These are phyloP conservation scores for Byssothecium circinans DNA, from an alignment of 2,329 filamentous ascomycete species.

Conservation along the genomic window DNA sequence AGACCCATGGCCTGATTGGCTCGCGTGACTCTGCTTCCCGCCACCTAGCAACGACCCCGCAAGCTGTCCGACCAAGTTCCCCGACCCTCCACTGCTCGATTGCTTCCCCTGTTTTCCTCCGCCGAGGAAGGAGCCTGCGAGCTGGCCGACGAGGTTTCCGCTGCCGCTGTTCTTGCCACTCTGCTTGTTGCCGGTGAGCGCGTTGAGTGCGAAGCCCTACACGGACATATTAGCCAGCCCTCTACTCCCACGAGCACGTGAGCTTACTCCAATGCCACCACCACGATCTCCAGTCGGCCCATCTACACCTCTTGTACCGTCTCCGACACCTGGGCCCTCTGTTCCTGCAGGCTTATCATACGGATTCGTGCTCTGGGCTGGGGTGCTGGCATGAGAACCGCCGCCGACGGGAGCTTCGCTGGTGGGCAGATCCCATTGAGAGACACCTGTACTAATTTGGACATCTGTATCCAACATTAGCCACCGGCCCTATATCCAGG, in stretches of 20 bases:
- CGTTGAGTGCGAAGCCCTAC: conserved; percentile 64
- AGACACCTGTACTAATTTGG: conserved; percentile 70
- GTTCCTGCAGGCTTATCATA: conserved; percentile 56
- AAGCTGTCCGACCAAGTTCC: conserved; percentile 56
- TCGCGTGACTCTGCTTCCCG: conserved; percentile 40
- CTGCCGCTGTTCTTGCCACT: conserved; percentile 35
- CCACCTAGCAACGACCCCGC: conserved; percentile 51
- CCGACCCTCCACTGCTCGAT: conserved; percentile 39
- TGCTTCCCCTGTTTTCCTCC: conserved; percentile 40
- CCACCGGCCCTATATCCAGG: neutral
- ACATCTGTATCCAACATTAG: conserved; percentile 49
- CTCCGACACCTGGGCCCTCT: conserved; percentile 35
- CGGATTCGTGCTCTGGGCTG: conserved; percentile 58
- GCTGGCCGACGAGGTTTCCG: conserved; percentile 55
- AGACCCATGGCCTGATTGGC: conserved; percentile 53
- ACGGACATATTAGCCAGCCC: conserved; percentile 23
- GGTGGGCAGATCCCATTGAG: conserved; percentile 74
- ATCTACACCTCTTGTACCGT: conserved; percentile 55
- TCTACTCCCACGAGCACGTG: conserved; percentile 3
- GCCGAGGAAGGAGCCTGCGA: conserved; percentile 52
- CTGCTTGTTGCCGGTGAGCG: conserved; percentile 49
- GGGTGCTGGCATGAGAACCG: conserved; percentile 55
- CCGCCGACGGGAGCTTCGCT: conserved; percentile 63
- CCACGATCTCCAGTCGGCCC: conserved; percentile 57
- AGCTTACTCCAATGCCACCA: conserved; percentile 65